Evolutionary conservation across 192 early-diverging fungal genomes (phyloP).

Genomic region (Podila clonocystis): DNA sequence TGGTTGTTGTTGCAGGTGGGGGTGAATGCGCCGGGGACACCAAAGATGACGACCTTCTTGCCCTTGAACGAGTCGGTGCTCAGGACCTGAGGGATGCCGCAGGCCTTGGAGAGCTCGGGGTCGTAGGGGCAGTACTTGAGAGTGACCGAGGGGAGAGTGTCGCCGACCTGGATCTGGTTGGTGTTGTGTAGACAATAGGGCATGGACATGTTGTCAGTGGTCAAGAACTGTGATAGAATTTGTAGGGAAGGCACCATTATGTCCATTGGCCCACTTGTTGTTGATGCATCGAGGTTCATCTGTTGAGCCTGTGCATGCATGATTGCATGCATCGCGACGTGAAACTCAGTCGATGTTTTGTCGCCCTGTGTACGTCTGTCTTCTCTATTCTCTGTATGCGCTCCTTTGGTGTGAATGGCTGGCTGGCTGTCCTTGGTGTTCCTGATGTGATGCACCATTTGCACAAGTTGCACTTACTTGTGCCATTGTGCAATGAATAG

Average conservation of each 20-base stretch:
- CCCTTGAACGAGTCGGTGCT: constrained; percentile 63
- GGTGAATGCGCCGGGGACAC: constrained; percentile 75
- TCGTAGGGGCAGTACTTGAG: constrained; percentile 52
- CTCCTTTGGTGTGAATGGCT: too few species aligned
- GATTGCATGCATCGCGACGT: too few species aligned
- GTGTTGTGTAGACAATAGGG: too few species aligned
- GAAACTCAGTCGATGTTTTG: too few species aligned
- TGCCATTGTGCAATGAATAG: constrained; percentile 23
- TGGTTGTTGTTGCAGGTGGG: constrained; percentile 67
- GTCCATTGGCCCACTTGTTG: too few species aligned
- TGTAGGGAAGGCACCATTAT: too few species aligned
- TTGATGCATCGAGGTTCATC: too few species aligned
- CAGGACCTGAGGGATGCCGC: constrained; percentile 44
- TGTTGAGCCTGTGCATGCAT: too few species aligned
- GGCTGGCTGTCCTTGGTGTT: neutral
- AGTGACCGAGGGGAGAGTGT: constrained; percentile 37
- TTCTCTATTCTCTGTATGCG: neutral
- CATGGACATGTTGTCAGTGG: too few species aligned
- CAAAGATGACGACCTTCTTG: constrained; percentile 74
- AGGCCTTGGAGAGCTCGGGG: constrained; percentile 30
- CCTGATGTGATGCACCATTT: neutral
- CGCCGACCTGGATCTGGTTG: constrained; percentile 39
- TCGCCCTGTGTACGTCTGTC: neutral
- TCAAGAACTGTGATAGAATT: too few species aligned
- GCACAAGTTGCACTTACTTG: constrained; percentile 14